Conservation (phyloP, 2,329 filamentous ascomycete species). For the Sphaerulina musiva region DNA sequence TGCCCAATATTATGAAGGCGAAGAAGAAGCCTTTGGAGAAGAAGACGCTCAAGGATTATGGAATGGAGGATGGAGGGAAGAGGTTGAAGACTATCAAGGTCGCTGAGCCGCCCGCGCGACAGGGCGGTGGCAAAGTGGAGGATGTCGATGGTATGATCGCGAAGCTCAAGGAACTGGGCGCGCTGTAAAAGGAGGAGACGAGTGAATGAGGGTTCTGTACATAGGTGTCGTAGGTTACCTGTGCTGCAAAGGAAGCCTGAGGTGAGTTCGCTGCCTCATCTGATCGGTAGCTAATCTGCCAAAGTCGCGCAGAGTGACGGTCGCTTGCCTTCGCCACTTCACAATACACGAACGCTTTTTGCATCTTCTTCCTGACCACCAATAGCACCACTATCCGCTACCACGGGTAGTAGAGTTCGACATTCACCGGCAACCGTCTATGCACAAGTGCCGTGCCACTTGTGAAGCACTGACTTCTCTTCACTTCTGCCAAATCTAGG, state of each 20-base stretch:
- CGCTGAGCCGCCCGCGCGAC: slow-evolving; percentile 73
- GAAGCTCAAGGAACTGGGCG: slow-evolving; percentile 94
- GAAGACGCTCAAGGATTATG: slow-evolving; percentile 77
- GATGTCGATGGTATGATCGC: slow-evolving; percentile 90
- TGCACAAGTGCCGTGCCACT: background rate
- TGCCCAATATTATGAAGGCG: slow-evolving; percentile 99
- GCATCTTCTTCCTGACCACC: background rate
- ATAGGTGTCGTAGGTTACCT: slow-evolving; percentile 4
- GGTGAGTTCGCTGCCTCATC: slow-evolving; percentile 8
- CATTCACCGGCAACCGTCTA: no score
- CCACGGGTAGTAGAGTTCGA: no score
- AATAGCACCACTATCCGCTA: background rate
- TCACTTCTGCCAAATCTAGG: background rate
- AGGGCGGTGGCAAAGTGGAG: slow-evolving; percentile 95
- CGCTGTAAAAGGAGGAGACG: slow-evolving; percentile 52
- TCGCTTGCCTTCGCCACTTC: background rate
- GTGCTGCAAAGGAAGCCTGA: background rate
- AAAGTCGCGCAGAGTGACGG: background rate
- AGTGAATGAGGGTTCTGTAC: slow-evolving; percentile 6
- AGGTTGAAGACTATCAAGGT: slow-evolving; percentile 89
- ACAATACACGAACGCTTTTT: background rate
- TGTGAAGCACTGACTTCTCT: background rate
- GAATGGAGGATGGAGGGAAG: slow-evolving; percentile 65
- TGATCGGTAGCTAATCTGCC: background rate
- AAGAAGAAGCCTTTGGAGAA: slow-evolving; percentile 99